Evolutionary conservation across 768 basidiomycete genomes (phyloP).

Genomic region (Wakefieldia striispora): DNA sequence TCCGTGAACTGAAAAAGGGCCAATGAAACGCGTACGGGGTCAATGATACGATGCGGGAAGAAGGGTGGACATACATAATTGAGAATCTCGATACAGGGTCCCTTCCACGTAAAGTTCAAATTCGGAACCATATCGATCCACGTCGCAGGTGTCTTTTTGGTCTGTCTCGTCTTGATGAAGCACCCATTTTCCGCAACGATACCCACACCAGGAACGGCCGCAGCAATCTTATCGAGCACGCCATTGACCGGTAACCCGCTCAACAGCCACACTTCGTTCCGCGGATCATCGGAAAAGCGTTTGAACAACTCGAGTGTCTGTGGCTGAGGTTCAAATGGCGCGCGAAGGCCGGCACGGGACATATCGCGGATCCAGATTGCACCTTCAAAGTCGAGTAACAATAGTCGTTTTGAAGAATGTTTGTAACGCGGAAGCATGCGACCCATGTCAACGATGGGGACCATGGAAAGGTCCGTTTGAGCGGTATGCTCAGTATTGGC

Average conservation of each 20-base stretch:
- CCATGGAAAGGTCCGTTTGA: constrained; percentile 29
- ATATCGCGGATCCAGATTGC: constrained; percentile 71
- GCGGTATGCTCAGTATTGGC: constrained; percentile 65
- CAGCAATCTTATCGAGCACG: constrained; percentile 61
- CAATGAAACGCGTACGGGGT: not conserved
- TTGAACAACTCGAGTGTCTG: constrained; percentile 49
- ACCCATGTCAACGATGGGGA: constrained; percentile 42
- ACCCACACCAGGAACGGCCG: constrained; percentile 63
- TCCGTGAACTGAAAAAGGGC: constrained; percentile 67
- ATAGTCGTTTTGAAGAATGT: constrained; percentile 59
- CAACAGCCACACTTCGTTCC: constrained; percentile 80
- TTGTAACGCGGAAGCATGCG: constrained; percentile 67
- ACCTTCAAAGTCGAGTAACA: constrained; percentile 78
- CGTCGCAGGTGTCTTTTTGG: constrained; percentile 29
- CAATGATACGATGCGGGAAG: no score
- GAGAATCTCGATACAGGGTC: constrained; percentile 75
- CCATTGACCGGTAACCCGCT: constrained; percentile 69
- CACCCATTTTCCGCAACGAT: constrained; percentile 91
- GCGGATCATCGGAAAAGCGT: constrained; percentile 56
- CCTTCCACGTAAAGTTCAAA: constrained; percentile 80
- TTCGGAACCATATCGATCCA: constrained; percentile 85
- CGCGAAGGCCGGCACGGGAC: constrained; percentile 41
- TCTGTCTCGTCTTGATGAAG: constrained; percentile 60
- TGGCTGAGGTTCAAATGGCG: constrained; percentile 40
- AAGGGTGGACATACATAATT: constrained; percentile 61